Evolutionary conservation across 805 yeast species (phyloP).

Genomic region (Teunomyces tritomae): DNA sequence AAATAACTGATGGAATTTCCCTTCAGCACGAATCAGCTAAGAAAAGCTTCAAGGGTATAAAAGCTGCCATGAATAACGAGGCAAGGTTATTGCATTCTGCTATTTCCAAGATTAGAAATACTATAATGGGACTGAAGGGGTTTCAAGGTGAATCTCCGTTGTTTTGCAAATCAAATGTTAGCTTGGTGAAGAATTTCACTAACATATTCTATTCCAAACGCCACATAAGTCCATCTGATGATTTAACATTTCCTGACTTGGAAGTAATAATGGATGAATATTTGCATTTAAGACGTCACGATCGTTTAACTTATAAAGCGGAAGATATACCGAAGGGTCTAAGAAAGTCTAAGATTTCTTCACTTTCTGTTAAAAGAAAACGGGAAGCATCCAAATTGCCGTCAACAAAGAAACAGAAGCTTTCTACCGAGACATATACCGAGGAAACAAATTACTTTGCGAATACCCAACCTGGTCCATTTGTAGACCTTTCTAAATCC

Average conservation of each 20-base stretch:
- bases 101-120: constrained; percentile 5
- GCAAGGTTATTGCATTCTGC: constrained; percentile 11
- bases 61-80: constrained; percentile 8
- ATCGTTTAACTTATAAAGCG: background rate
- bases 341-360: background rate
- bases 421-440: background rate
- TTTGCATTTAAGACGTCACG: constrained; percentile 3
- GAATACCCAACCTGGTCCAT: background rate
- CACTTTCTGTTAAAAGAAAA: background rate
- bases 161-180: background rate
- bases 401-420: background rate
- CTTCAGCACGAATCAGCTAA: background rate
- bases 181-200: background rate
- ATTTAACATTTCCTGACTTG: constrained; percentile 2
- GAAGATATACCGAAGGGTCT: background rate
- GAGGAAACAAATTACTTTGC: background rate
- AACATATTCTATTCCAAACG: constrained; percentile 2
- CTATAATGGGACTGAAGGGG: background rate
- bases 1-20: background rate
- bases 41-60: constrained; percentile 1
- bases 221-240: background rate
- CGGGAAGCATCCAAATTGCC: background rate
- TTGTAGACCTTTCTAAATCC: background rate
- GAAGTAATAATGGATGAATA: constrained; percentile 8
- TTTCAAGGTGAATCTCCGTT: constrained; percentile 7